A percentile compares a stretch with the other conserved stretches of the same genome.
phyloP scores from a whole-genome alignment of 345 rosid species.

The Acer negundo region DNA sequence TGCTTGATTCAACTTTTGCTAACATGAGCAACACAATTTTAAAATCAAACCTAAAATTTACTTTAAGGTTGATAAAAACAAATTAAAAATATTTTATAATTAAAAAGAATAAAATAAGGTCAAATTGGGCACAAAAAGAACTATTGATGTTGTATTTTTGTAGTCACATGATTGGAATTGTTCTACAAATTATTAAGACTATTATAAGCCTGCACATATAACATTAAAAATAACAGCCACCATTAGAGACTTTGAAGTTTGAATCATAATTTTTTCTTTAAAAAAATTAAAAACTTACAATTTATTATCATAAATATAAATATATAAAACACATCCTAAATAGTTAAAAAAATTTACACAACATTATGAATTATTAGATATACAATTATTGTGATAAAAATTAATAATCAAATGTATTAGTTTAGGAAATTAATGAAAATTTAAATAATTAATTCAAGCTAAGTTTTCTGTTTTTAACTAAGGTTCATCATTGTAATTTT shows the following conservation, averaged over 20 bases:
- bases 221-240: neutral
- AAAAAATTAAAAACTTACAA: neutral
- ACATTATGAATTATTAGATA: no score
- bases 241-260: neutral
- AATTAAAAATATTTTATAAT: neutral
- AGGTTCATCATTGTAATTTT: neutral
- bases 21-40: neutral
- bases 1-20: constrained; percentile 4
- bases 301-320: no score
- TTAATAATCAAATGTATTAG: neutral
- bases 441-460: neutral
- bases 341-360: no score
- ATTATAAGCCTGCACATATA: neutral
- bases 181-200: neutral
- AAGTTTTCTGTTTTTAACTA: neutral
- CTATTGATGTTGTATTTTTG: neutral
- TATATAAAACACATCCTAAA: no score
- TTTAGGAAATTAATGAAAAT: neutral
- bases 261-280: neutral
- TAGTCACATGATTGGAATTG: neutral
- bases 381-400: neutral
- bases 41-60: neutral
- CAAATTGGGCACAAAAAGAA: neutral
- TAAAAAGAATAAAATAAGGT: neutral
- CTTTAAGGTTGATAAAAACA: neutral